Percentiles rank a stretch among this genome's conserved stretches.
Conservation (phyloP, 2,329 filamentous ascomycete genomes). For the Onygenales sp. region DNA sequence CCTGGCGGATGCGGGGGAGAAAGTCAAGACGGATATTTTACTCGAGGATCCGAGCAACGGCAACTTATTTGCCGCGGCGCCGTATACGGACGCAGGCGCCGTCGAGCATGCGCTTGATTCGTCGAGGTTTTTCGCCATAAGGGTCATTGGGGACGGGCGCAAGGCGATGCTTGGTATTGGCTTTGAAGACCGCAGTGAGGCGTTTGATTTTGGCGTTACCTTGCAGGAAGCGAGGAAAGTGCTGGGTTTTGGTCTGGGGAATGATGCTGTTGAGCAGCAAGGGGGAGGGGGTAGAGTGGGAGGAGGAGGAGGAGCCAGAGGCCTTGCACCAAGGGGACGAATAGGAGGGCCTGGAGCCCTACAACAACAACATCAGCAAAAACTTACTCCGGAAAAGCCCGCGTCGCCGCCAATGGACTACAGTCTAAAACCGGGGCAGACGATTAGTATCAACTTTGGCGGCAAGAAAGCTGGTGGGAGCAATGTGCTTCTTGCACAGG, state of each 20-base stretch:
- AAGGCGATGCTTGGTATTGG: conserved; percentile 77
- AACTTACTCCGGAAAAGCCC: conserved; percentile 10
- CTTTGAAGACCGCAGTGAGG: conserved; percentile 77
- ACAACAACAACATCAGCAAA: neutral
- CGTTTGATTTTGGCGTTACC: conserved; percentile 75
- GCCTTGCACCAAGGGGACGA: neutral
- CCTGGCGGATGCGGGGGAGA: conserved; percentile 33
- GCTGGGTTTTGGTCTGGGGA: conserved; percentile 49
- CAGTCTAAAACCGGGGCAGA: conserved; percentile 81
- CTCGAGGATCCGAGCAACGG: conserved; percentile 67
- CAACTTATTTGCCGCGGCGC: conserved; percentile 73
- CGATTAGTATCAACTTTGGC: conserved; percentile 70
- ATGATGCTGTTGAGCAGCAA: conserved; percentile 5
- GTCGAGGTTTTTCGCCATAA: conserved; percentile 73
- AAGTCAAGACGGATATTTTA: conserved; percentile 63
- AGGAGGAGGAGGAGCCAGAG: conserved; percentile 15
- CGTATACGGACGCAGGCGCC: conserved; percentile 56
- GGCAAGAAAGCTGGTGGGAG: conserved; percentile 25
- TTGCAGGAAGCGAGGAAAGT: conserved; percentile 69
- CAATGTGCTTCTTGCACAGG: neutral
- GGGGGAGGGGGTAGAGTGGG: conserved; percentile 4
- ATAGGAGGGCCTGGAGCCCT: neutral
- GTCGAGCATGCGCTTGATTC: conserved; percentile 74
- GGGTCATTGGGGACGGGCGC: conserved; percentile 66
- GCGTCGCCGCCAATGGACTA: conserved; percentile 52